Evolutionary conservation across 1,139 yeast species (phyloP), one percentile per base, ranked within the genome.

Genomic region (Starmera stellimalicola): DNA sequence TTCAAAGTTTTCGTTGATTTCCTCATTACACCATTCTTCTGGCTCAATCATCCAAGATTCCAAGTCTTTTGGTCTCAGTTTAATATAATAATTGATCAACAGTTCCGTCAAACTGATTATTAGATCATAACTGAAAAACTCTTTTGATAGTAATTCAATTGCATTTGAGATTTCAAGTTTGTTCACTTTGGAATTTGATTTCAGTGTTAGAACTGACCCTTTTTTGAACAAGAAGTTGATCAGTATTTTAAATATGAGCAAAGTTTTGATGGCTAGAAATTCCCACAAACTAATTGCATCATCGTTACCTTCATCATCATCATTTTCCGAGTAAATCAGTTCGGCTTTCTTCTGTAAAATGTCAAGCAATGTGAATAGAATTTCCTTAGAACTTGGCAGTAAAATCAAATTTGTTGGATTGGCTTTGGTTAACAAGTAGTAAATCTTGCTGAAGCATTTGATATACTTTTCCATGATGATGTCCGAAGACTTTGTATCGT

Each of bases 21-120:
- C 94, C 50, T 83, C 94, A 42, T 77, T 77, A 23, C 84, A 76
- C 85, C 94, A 91, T 51, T 84, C 95, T 54, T 87, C 97, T 0
- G 97, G 95, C 39, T 85, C 95, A 23, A 70, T 56, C 11, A 65
- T 56, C 97, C 97, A 91, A 31, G 73, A 63, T 45, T 82, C 94
- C 32, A 88, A 58, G 50, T 88, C 97, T 1, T 70, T 58, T 0
- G 88, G 83, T 36, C 77, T 73, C 31, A 88, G 57, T 35, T 78
- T 70, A 43, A 91, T 65, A 52, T 84, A 88, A 73, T 80, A 77
- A 26, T 68, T 67, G 37, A 85, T 76, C 24, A 87, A 60, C 23
- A 81, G 58, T 40, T 80, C 80, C 17, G 85, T 70, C 16, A 88
- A 56, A 23, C 71, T 68, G 29, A 65, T 64, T 12, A 83, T 60